These are phyloP conservation scores for Neurospora tetrasperma DNA, from an alignment of 495 filamentous ascomycete species.

Conservation along the genomic window DNA sequence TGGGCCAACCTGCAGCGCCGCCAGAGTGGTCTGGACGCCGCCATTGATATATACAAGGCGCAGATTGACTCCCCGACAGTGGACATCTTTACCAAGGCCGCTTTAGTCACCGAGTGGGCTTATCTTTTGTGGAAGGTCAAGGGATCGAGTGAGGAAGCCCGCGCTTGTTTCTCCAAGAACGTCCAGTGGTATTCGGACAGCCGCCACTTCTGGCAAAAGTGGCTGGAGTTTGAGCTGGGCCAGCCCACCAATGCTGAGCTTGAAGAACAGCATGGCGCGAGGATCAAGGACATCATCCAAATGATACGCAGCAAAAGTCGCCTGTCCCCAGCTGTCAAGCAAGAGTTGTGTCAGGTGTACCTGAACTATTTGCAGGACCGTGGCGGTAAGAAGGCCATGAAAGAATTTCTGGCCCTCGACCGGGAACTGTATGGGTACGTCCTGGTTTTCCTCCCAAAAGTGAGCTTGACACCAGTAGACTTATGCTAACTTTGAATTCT, in stretches of 20 bases:
- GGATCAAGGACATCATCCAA: conserved; percentile 71
- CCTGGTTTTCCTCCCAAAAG: background rate
- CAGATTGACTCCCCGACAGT: conserved; percentile 64
- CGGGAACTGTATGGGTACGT: conserved; percentile 75
- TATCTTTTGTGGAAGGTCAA: conserved; percentile 83
- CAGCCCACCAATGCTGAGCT: conserved; percentile 63
- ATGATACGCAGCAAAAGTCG: conserved; percentile 67
- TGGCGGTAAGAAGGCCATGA: conserved; percentile 72
- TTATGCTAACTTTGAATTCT: conserved; percentile 4
- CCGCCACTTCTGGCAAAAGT: conserved; percentile 85
- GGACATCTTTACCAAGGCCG: conserved; percentile 74
- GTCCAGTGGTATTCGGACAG: conserved; percentile 80
- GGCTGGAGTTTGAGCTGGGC: conserved; percentile 78
- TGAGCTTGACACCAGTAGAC: background rate
- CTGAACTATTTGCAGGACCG: conserved; percentile 77
- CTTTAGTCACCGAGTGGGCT: conserved; percentile 84
- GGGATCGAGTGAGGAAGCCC: conserved; percentile 74
- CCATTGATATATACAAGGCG: conserved; percentile 72
- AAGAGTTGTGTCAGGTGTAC: conserved; percentile 70
- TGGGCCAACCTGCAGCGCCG: conserved; percentile 84
- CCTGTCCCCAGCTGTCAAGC: conserved; percentile 55
- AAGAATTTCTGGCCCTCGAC: conserved; percentile 78
- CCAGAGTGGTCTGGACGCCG: conserved; percentile 74
- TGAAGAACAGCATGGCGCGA: conserved; percentile 56
- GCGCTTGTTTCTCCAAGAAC: conserved; percentile 74